Evolutionary conservation across 1,139 yeast species (phyloP), one percentile per base, ranked within the genome.

Genomic region (Taphrina deformans): DNA sequence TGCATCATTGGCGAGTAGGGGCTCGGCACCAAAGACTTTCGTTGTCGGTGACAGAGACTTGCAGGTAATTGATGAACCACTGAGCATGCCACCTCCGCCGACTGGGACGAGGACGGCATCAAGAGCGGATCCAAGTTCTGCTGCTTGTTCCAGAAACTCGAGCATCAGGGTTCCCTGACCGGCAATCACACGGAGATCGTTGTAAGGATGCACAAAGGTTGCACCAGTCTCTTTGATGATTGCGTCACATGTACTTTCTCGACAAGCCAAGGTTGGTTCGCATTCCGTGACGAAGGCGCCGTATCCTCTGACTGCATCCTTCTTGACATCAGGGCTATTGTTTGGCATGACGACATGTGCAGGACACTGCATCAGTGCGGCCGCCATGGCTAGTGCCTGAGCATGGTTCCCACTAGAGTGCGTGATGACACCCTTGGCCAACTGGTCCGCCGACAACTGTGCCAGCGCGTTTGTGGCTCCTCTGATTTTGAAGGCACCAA

Each of bases 341-440:
- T 51, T n/a, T 5, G 70, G 70, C 70, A 68, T 67, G 26, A 68
- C 65, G 27, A 68, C 67, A 31, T 63, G 56, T 1, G 69, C 67
- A 24, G 35, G 51, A 18, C 38, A 41, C 21, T 66, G 63, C 18
- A 61, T 40, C 18, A 55, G 46, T 41, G 46, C 27, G 2, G 70
- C 70, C 4, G 70, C 69, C 6, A 64, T 46, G 16, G 70, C 69
- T 3, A 68, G 40, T 6, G 70, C 70, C 53, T 69, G 70, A 14
- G 68, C 70, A 44, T 69, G 70, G 40, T 69, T 69, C 14, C 70
- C 70, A 2, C 69, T 67, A 23, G 70, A 68, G 38, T 67, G 69
- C 16, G 70, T 69, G 38, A 68, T 52, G n/a, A 69, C 70, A 5
- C 70, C 70, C 14, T 44, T 27, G n/a, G 27, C 27, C 23, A 58